Evolutionary conservation across 345 rosid species (phyloP).

Genomic region (Eucalyptus tenuipes): DNA sequence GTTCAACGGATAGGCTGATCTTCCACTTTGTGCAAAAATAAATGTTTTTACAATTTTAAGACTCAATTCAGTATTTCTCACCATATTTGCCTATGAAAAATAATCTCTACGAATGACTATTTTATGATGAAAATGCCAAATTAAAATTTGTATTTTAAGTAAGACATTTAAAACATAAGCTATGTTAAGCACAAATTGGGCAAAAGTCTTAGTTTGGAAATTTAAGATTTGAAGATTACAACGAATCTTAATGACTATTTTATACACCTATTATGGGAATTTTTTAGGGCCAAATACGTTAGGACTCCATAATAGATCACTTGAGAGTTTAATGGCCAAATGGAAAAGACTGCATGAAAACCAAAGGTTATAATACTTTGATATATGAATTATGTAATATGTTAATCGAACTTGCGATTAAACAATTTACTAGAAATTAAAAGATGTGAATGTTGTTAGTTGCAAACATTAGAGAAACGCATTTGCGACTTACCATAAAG

Average conservation of each 20-base stretch:
- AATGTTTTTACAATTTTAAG: background rate
- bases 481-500: no score
- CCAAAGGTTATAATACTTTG: no score
- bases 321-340: background rate
- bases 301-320: background rate
- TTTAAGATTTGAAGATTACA: background rate
- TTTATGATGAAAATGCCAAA: background rate
- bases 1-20: background rate
- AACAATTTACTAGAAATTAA: no score
- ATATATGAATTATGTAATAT: no score
- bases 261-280: background rate
- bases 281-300: background rate
- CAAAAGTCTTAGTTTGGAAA: background rate
- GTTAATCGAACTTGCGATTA: no score
- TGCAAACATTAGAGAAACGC: no score
- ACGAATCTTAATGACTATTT: no score
- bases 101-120: background rate
- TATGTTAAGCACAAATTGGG: background rate
- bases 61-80: background rate
- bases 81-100: background rate
- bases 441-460: no score
- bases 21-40: background rate
- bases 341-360: no score
- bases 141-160: background rate
- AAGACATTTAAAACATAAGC: background rate